A percentile compares a stretch with the other conserved stretches of the same genome.
Evolutionary conservation across 2,329 filamentous ascomycete species (phyloP).

Genomic region (Dothideomycetes sp.): DNA sequence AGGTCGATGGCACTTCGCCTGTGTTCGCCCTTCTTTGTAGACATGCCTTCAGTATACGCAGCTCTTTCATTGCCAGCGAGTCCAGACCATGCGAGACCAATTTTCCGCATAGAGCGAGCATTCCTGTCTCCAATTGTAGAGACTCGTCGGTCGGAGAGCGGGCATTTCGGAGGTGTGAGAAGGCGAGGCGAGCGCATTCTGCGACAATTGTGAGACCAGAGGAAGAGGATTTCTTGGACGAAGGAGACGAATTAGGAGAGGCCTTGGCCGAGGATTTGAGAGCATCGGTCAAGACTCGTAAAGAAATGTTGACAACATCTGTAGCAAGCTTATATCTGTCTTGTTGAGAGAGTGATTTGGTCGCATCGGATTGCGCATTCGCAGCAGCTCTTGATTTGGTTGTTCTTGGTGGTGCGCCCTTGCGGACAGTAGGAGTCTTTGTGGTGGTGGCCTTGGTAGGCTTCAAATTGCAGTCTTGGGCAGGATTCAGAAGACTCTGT

Average conservation of each 20-base stretch:
- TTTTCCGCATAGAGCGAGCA: conserved; percentile 59
- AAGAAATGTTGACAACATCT: conserved; percentile 59
- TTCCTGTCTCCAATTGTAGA: conserved; percentile 63
- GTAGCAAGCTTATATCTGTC: conserved; percentile 62
- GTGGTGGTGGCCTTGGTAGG: background rate
- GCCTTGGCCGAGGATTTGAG: conserved; percentile 40
- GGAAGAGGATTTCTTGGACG: background rate
- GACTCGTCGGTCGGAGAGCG: conserved; percentile 37
- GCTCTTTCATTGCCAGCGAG: conserved; percentile 59
- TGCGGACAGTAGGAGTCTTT: background rate
- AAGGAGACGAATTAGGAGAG: background rate
- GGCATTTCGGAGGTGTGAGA: conserved; percentile 52
- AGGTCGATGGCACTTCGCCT: background rate
- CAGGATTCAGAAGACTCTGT: background rate
- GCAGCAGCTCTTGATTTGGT: background rate
- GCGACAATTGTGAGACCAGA: conserved; percentile 27
- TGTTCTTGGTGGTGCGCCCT: background rate
- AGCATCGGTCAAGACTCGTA: conserved; percentile 61
- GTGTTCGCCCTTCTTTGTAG: conserved; percentile 5
- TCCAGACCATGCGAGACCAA: conserved; percentile 56
- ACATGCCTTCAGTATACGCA: conserved; percentile 48
- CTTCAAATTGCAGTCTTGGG: background rate
- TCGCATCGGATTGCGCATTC: conserved; percentile 17
- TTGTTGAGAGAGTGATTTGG: conserved; percentile 38
- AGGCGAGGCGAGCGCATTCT: conserved; percentile 61